Evolutionary conservation across 78 protist species (phyloP).

Genomic region (Tieghemostelium lacteum): DNA sequence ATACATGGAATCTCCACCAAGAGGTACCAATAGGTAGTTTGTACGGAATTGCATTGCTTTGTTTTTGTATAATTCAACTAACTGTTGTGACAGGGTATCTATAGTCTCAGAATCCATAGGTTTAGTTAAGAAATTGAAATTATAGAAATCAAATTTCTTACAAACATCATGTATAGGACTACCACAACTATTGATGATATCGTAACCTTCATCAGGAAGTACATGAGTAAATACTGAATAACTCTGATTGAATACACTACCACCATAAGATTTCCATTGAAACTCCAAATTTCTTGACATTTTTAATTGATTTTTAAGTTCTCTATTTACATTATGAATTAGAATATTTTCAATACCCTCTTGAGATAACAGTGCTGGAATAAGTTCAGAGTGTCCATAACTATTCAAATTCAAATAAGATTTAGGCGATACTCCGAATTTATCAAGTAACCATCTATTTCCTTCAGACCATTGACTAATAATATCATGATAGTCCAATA

Average conservation of each 20-base stretch:
- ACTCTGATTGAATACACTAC: not conserved
- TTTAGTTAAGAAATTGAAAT: too few species aligned
- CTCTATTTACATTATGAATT: not conserved
- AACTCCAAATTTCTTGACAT: slow-evolving; percentile 13
- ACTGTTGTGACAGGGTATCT: not conserved
- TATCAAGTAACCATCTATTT: not conserved
- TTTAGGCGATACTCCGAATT: slow-evolving; percentile 12
- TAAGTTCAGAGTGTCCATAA: slow-evolving; percentile 20
- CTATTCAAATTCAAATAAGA: not conserved
- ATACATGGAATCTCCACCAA: not conserved
- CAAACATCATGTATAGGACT: not conserved
- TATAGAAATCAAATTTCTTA: not conserved
- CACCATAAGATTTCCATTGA: not conserved
- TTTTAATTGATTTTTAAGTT: not conserved
- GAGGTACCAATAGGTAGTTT: slow-evolving; percentile 1
- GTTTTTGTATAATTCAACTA: not conserved
- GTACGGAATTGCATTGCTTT: slow-evolving; percentile 1
- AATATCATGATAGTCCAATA: not conserved
- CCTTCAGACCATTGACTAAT: not conserved
- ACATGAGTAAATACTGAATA: slow-evolving; percentile 1
- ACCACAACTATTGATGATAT: not conserved
- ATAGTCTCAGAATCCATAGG: not conserved
- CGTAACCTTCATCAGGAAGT: not conserved
- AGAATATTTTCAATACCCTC: slow-evolving; percentile 15
- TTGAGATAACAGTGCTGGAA: not conserved